Evolutionary conservation across 441 rosid species (phyloP).

Genomic region (Bruguiera hainesii): DNA sequence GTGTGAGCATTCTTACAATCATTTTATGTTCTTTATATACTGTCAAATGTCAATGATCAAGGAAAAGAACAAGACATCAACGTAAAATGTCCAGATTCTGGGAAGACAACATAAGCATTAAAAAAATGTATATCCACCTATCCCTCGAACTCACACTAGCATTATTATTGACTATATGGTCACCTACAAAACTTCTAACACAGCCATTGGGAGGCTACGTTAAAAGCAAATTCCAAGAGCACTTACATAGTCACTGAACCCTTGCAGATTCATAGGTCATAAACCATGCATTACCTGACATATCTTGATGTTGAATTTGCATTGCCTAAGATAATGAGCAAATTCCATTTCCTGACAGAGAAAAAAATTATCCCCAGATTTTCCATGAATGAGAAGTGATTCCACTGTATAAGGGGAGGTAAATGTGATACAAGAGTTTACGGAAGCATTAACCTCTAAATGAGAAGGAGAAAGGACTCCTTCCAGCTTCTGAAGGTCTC

Average conservation of each 20-base stretch:
- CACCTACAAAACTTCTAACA: too few species aligned
- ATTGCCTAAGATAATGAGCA: conserved; percentile 84
- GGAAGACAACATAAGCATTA: too few species aligned
- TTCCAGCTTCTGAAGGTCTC: conserved; percentile 94
- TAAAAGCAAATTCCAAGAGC: too few species aligned
- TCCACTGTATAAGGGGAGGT: neutral
- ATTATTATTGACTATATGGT: too few species aligned
- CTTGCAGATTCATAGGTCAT: neutral
- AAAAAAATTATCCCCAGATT: conserved; percentile 10
- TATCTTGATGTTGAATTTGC: conserved; percentile 85
- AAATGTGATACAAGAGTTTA: conserved; percentile 8
- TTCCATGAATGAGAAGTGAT: neutral
- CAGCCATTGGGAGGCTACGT: too few species aligned
- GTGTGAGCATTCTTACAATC: neutral
- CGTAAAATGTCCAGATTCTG: too few species aligned
- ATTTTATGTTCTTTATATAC: too few species aligned
- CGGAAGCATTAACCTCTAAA: conserved; percentile 58
- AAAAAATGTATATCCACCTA: too few species aligned
- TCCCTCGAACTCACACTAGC: too few species aligned
- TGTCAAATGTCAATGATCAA: too few species aligned
- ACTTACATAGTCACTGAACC: neutral
- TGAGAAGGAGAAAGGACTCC: conserved; percentile 94
- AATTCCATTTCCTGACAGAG: conserved; percentile 89
- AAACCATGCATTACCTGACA: conserved; percentile 58
- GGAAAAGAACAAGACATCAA: too few species aligned